A percentile compares a stretch with the other conserved stretches of the same genome.
phyloP scores from a whole-genome alignment of 2,329 filamentous ascomycete species.

The Pestalotiopsis sp. region DNA sequence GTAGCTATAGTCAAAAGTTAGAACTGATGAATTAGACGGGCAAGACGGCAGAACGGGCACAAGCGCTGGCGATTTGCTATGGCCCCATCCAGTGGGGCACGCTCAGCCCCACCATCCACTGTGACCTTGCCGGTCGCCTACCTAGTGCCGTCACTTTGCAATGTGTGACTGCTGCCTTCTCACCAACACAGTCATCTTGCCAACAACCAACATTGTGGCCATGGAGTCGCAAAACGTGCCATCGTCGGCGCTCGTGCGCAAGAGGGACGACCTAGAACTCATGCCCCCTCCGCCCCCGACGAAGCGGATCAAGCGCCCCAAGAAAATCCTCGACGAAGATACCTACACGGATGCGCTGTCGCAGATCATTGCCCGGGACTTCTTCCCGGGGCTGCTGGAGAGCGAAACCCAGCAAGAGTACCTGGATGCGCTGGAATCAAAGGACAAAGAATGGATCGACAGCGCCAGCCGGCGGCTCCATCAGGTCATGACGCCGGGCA shows the following conservation, averaged over 20 bases:
- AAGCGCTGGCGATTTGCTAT: not conserved
- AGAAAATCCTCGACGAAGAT: conserved; percentile 89
- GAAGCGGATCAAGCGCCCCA: conserved; percentile 90
- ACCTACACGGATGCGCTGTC: conserved; percentile 88
- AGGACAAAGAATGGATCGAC: conserved; percentile 82
- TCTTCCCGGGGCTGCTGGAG: conserved; percentile 90
- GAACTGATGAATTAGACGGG: not conserved
- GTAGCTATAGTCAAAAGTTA: too few relatives aligned
- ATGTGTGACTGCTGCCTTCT: not conserved
- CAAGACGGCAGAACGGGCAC: not conserved
- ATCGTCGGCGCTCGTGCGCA: conserved; percentile 66
- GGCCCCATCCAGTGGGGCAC: not conserved
- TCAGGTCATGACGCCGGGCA: conserved; percentile 81
- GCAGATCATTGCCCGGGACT: conserved; percentile 94
- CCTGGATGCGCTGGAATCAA: conserved; percentile 85
- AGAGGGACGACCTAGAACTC: conserved; percentile 67
- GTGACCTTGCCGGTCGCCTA: not conserved
- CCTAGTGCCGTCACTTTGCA: not conserved
- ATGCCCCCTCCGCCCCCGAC: conserved; percentile 86
- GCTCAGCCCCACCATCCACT: not conserved
- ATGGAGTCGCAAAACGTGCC: conserved; percentile 39
- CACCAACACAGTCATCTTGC: not conserved
- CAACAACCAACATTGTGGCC: conserved; percentile 12
- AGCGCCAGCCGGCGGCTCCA: conserved; percentile 73
- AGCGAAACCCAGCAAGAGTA: conserved; percentile 89